Percentiles rank a stretch among this genome's conserved stretches.
These are phyloP conservation scores for Linderina pennispora DNA, from an alignment of 192 early-diverging fungal genomes.

Conservation along the genomic window DNA sequence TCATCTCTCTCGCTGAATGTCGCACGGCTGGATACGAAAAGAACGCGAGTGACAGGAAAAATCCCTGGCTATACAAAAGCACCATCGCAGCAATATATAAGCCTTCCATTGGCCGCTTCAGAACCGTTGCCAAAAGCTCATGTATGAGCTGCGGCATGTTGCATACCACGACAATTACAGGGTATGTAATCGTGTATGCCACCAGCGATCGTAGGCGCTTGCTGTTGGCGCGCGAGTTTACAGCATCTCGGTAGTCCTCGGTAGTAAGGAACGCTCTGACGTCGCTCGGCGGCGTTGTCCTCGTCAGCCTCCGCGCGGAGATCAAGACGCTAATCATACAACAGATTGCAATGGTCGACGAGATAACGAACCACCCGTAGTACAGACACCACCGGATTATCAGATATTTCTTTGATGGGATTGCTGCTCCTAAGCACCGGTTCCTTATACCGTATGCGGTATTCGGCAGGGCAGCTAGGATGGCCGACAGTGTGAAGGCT, in stretches of 20 bases:
- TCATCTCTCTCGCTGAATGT: conserved; percentile 40
- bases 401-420: conserved; percentile 20
- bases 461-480: conserved; percentile 26
- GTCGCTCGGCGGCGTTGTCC: conserved; percentile 15
- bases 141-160: conserved; percentile 34
- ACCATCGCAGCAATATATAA: conserved; percentile 10
- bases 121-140: conserved; percentile 26
- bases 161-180: conserved; percentile 34
- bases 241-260: conserved; percentile 34
- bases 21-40: conserved; percentile 39
- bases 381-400: conserved; percentile 38
- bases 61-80: conserved; percentile 30
- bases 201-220: conserved; percentile 37
- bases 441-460: conserved; percentile 17
- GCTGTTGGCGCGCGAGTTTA: conserved; percentile 44
- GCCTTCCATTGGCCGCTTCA: conserved; percentile 9
- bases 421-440: conserved; percentile 11
- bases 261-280: conserved; percentile 9
- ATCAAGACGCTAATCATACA: conserved; percentile 38
- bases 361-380: conserved; percentile 42
- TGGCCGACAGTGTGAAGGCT: conserved; percentile 20
- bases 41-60: conserved; percentile 30
- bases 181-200: conserved; percentile 44
- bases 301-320: conserved; percentile 24
- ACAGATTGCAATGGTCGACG: conserved; percentile 24